Evolutionary conservation across 768 basidiomycete species (phyloP), one percentile per base, ranked within the genome.

Genomic region (Calvatia gigantea): DNA sequence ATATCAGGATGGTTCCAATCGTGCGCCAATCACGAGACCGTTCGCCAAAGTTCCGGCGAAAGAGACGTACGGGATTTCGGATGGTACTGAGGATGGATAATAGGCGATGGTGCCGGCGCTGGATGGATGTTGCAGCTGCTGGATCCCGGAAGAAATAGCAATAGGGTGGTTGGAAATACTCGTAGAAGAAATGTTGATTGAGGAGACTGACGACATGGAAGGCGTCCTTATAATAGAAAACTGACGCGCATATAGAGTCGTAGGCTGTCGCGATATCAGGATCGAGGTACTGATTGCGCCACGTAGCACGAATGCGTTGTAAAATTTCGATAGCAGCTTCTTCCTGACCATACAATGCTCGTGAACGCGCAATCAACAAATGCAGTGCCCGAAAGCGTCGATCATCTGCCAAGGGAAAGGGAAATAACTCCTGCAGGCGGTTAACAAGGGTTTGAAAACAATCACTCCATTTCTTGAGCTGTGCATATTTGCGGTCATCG

Each of bases 401-500:
- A 3, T n/a, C n/a, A n/a, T n/a, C 3, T 19, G 41, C 25, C 29
- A 14, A 25, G 12, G 15, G 9, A 32, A n/a, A 29, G 3, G 19
- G 21, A 17, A 41, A 23, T 8, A 8, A 8, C 17, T 11, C 37
- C 27, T 49, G 27, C 35, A 73, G 38, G 32, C 58, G 57, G 19
- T 67, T 61, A 6, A 81, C 50, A 14, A 75, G 29, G 15, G 62
- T 58, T n/a, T 61, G 62, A n/a, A 80, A 61, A 19, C 74, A 71
- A 11, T 59, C 55, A n/a, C 38, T 48, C 50, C 55, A 56, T 27
- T 35, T 29, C 14, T 56, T 32, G 35, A 60, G 31, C 17, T 46
- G 15, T 8, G 15, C 21, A 17, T 17, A n/a, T 1, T 42, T 33
- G 6, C 25, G n/a, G 27, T 52, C 56, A 8, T 43, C 51, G 19